Evolutionary conservation across 805 yeast species (phyloP).

Genomic region (Candida namnaoensis): DNA sequence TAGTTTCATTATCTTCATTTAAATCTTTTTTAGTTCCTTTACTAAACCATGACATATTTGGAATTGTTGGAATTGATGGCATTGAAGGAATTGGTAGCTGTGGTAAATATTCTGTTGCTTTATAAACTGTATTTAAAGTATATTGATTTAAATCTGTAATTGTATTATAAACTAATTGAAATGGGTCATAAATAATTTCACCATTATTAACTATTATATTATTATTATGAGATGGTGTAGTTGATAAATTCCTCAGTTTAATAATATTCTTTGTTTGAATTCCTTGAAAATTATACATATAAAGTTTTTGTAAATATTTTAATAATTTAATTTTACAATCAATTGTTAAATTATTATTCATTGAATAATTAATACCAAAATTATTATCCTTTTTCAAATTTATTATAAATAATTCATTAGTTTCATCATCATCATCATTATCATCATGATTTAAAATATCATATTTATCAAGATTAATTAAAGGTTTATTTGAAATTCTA

Average conservation of each 20-base stretch:
- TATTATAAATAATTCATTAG: background rate
- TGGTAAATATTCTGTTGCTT: background rate
- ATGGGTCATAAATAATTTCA: slow-evolving; percentile 18
- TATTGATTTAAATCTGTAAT: slow-evolving; percentile 8
- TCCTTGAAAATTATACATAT: slow-evolving; percentile 10
- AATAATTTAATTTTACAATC: slow-evolving; percentile 8
- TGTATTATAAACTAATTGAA: slow-evolving; percentile 13
- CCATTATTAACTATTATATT: slow-evolving; percentile 13
- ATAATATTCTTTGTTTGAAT: too few species aligned
- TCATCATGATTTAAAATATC: too few species aligned
- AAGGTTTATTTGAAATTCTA: slow-evolving; percentile 18
- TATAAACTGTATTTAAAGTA: background rate
- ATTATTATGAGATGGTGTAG: background rate
- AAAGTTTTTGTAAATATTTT: slow-evolving; percentile 11
- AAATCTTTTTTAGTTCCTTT: background rate
- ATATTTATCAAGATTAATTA: slow-evolving; percentile 3
- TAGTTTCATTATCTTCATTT: background rate
- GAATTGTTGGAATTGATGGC: background rate
- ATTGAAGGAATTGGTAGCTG: background rate
- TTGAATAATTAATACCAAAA: background rate
- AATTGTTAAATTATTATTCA: background rate
- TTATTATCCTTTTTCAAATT: background rate
- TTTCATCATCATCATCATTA: too few species aligned
- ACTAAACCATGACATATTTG: background rate
- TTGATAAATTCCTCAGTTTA: too few species aligned